Percentiles rank a stretch among this genome's conserved stretches.
These are phyloP conservation scores for Pisolithus orientalis DNA, from an alignment of 768 basidiomycete genomes.

Conservation along the genomic window DNA sequence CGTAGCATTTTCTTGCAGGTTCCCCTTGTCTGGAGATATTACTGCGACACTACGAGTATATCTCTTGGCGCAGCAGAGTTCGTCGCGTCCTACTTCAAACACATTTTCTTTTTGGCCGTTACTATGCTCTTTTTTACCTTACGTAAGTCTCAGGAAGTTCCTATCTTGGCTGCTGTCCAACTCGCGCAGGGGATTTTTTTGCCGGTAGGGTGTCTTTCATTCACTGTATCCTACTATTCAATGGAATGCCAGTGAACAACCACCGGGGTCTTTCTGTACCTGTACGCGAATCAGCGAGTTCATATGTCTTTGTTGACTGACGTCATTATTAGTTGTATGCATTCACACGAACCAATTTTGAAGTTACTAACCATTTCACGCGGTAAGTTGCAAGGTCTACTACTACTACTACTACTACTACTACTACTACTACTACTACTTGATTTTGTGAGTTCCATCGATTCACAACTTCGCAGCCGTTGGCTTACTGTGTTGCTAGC, in stretches of 20 bases:
- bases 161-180: too few relatives aligned
- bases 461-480: not conserved
- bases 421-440: too few relatives aligned
- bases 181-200: too few relatives aligned
- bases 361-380: not conserved
- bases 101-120: constrained; percentile 19
- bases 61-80: not conserved
- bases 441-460: constrained; percentile 11
- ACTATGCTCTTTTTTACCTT: constrained; percentile 19
- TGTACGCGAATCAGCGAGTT: not conserved
- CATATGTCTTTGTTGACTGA: constrained; percentile 5
- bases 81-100: constrained; percentile 7
- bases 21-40: constrained; percentile 12
- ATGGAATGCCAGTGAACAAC: not conserved
- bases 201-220: too few relatives aligned
- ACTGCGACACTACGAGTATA: not conserved
- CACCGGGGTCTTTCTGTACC: not conserved
- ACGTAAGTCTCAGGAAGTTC: constrained; percentile 4
- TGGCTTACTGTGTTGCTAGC: constrained; percentile 1
- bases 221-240: not conserved
- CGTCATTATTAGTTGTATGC: not conserved
- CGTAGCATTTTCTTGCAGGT: constrained; percentile 2
- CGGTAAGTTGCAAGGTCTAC: constrained; percentile 16
- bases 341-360: not conserved
- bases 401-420: too few relatives aligned